Evolutionary conservation across 176 grass and related monocot species (phyloP).

Genomic region (Oryza brachyantha): DNA sequence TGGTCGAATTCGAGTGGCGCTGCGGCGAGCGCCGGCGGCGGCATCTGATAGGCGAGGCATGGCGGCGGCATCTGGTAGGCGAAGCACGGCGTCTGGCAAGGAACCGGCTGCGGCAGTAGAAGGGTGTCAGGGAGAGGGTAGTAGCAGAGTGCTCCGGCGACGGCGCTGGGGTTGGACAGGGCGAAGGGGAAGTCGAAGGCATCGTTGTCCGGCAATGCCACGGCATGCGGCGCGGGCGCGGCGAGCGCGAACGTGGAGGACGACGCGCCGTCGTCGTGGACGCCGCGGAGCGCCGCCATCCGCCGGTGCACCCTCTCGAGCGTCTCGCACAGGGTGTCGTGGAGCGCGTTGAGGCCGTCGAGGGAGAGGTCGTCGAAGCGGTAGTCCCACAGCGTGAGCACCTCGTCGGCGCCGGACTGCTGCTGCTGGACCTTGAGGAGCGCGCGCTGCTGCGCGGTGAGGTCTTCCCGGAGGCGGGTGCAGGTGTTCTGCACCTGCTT

Average conservation of each 20-base stretch:
- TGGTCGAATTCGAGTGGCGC: not conserved
- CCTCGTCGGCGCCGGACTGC: not conserved
- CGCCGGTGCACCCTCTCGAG: not conserved
- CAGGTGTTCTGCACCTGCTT: not conserved
- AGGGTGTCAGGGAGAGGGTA: not conserved
- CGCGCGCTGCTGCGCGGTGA: constrained; percentile 15
- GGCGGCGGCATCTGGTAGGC: constrained; percentile 3
- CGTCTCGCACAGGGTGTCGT: not conserved
- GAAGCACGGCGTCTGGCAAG: not conserved
- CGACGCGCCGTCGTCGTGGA: not conserved
- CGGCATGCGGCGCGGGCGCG: not conserved
- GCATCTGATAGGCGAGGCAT: not conserved
- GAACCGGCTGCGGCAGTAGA: not conserved
- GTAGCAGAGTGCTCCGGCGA: not conserved
- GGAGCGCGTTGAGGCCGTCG: not conserved
- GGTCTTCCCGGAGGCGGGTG: constrained; percentile 12
- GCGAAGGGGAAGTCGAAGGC: not conserved
- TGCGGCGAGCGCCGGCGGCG: not conserved
- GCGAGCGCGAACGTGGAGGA: not conserved
- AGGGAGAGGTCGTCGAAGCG: constrained; percentile 1
- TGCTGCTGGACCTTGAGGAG: constrained; percentile 6
- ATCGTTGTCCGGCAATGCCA: not conserved
- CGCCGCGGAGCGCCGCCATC: not conserved
- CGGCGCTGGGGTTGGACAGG: not conserved
- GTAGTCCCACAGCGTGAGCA: not conserved